Percentiles rank a stretch among this genome's conserved stretches.
These are phyloP conservation scores for Akanthomyces uredinophilus DNA, from an alignment of 2,329 filamentous ascomycete genomes.

Conservation along the genomic window DNA sequence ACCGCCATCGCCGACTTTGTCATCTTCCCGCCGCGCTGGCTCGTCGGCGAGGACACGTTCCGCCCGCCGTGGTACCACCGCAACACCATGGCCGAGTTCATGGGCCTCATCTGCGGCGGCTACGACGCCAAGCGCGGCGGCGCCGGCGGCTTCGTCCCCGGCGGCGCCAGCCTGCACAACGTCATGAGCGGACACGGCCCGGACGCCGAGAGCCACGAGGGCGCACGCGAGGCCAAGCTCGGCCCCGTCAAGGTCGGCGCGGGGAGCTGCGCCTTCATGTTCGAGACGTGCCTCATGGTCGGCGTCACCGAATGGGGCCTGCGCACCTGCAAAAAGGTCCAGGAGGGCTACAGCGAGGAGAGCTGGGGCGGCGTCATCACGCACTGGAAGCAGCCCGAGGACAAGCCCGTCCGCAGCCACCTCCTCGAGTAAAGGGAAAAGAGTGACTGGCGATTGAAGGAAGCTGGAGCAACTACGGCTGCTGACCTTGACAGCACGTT, in stretches of 20 bases:
- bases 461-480: not conserved
- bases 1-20: slow-evolving; percentile 67
- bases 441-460: not conserved
- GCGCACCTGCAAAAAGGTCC: slow-evolving; percentile 52
- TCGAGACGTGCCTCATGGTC: slow-evolving; percentile 64
- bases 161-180: slow-evolving; percentile 61
- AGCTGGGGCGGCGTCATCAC: slow-evolving; percentile 69
- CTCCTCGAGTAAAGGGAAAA: slow-evolving; percentile 15
- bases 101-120: slow-evolving; percentile 53
- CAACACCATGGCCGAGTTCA: slow-evolving; percentile 63
- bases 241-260: slow-evolving; percentile 53
- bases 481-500: not conserved
- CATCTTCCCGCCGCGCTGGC: slow-evolving; percentile 68
- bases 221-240: slow-evolving; percentile 49
- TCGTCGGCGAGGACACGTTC: slow-evolving; percentile 65
- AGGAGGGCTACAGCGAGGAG: slow-evolving; percentile 70
- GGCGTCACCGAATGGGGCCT: slow-evolving; percentile 68
- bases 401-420: slow-evolving; percentile 24
- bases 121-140: slow-evolving; percentile 58
- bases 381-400: slow-evolving; percentile 50
- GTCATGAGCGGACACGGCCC: slow-evolving; percentile 65
- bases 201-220: slow-evolving; percentile 52
- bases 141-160: slow-evolving; percentile 50
- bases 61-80: slow-evolving; percentile 68
- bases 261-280: slow-evolving; percentile 64